These are phyloP conservation scores for Saturnispora hagleri DNA, from an alignment of 805 yeast species.

Conservation along the genomic window DNA sequence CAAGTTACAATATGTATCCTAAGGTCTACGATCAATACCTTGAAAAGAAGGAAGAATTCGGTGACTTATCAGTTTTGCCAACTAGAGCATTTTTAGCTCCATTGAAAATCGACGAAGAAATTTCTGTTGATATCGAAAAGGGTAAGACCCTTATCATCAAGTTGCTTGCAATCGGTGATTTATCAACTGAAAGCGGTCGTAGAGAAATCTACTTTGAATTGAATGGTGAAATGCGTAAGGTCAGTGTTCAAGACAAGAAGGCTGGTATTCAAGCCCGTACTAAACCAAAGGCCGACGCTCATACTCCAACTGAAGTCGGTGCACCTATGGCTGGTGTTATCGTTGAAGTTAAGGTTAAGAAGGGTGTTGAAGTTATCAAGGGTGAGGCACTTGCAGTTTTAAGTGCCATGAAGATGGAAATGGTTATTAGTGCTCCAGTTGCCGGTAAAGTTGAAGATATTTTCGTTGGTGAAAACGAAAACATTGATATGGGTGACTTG, in stretches of 20 bases:
- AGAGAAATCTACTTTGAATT: conserved; percentile 90
- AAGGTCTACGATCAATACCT: conserved; percentile 88
- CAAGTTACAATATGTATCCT: conserved; percentile 96
- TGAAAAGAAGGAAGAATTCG: conserved; percentile 64
- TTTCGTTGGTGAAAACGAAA: conserved; percentile 79
- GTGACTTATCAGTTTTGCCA: conserved; percentile 91
- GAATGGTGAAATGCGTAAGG: conserved; percentile 98
- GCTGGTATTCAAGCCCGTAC: conserved; percentile 76
- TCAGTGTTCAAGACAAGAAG: conserved; percentile 58
- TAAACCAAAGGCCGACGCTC: conserved; percentile 65
- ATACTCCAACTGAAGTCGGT: conserved; percentile 84
- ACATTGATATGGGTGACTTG: conserved; percentile 91
- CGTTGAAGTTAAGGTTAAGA: conserved; percentile 84
- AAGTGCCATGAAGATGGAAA: conserved; percentile 98
- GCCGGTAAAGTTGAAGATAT: conserved; percentile 77
- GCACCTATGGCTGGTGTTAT: conserved; percentile 66
- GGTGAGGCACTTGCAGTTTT: conserved; percentile 82
- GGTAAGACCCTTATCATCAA: conserved; percentile 92
- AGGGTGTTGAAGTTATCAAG: conserved; percentile 61
- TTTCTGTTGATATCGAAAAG: conserved; percentile 80
- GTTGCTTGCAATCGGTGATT: conserved; percentile 86
- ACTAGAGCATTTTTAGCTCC: conserved; percentile 86
- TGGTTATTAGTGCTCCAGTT: conserved; percentile 85
- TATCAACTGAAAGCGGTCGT: conserved; percentile 71
- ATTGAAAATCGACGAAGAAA: conserved; percentile 80